Evolutionary conservation across 1,139 yeast species (phyloP).

Genomic region (Pichia sp.): DNA sequence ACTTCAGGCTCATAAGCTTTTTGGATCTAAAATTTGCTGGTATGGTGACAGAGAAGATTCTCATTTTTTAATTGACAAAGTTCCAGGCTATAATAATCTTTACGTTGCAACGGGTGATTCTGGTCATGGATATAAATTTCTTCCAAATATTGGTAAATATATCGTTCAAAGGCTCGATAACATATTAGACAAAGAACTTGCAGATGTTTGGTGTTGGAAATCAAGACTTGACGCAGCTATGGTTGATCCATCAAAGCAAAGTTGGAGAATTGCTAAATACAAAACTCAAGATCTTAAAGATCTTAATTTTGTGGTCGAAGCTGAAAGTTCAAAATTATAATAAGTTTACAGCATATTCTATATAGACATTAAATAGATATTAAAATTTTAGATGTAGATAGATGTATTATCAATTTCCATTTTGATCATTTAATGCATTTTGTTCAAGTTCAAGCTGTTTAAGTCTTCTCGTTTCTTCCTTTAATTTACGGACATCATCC

Average conservation of each 20-base stretch:
- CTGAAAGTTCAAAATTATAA: slow-evolving; percentile 6
- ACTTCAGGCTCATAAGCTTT: slow-evolving; percentile 32
- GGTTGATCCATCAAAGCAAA: slow-evolving; percentile 28
- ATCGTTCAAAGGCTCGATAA: slow-evolving; percentile 29
- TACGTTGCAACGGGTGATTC: slow-evolving; percentile 36
- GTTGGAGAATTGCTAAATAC: slow-evolving; percentile 32
- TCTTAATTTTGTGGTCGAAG: slow-evolving; percentile 19
- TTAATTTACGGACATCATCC: slow-evolving; percentile 20
- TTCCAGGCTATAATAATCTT: slow-evolving; percentile 32
- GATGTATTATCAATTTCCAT: no score
- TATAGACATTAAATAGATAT: background rate
- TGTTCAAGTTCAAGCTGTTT: slow-evolving; percentile 12
- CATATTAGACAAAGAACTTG: slow-evolving; percentile 23
- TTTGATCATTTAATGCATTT: background rate
- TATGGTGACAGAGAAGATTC: slow-evolving; percentile 40
- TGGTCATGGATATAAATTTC: slow-evolving; percentile 39
- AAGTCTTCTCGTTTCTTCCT: slow-evolving; percentile 16
- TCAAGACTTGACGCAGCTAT: slow-evolving; percentile 15
- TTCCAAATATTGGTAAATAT: slow-evolving; percentile 39
- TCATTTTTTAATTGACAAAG: slow-evolving; percentile 38
- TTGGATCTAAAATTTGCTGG: slow-evolving; percentile 41
- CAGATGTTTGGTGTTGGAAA: slow-evolving; percentile 32
- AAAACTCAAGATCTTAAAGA: slow-evolving; percentile 28
- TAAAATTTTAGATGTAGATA: no score
- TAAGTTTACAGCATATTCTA: background rate